Evolutionary conservation across 1,284 basidiomycete species (phyloP).

Genomic region (Ganoderma meredithae): DNA sequence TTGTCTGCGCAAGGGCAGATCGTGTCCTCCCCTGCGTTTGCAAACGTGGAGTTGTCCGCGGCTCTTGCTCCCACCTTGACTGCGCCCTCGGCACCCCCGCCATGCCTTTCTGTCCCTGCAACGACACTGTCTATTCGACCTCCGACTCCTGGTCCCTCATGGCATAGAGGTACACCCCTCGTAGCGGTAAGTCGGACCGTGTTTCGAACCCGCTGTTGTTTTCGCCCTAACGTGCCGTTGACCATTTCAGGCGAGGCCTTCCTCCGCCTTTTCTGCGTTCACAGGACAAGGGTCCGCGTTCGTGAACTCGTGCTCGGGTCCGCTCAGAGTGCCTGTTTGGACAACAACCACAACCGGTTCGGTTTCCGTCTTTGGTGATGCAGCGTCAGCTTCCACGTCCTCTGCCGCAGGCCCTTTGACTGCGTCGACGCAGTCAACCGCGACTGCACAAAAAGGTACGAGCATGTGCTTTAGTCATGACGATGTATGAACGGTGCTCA

Average conservation of each 20-base stretch:
- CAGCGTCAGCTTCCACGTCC: neutral
- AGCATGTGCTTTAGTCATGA: neutral
- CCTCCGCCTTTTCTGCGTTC: conserved; percentile 38
- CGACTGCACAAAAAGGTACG: conserved; percentile 31
- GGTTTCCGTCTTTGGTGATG: neutral
- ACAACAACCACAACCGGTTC: conserved; percentile 9
- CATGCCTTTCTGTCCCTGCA: neutral
- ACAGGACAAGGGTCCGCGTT: conserved; percentile 29
- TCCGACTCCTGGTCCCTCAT: conserved; percentile 9
- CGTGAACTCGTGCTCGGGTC: conserved; percentile 4
- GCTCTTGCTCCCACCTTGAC: neutral
- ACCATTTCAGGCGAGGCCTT: conserved; percentile 36
- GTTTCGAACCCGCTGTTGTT: neutral
- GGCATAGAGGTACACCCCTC: conserved; percentile 17
- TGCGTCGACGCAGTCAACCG: conserved; percentile 23
- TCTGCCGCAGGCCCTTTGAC: conserved; percentile 28
- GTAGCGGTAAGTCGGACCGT: conserved; percentile 19
- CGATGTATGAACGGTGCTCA: neutral
- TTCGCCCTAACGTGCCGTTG: neutral
- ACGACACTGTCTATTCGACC: neutral
- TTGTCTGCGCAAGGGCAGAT: neutral
- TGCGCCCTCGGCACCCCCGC: neutral
- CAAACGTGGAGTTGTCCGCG: neutral
- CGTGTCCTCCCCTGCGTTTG: neutral
- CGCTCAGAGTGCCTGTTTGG: conserved; percentile 20